Base-by-base conservation (phyloP, 805 yeast genomes). In the Sugiyamaella marilandica region DNA sequence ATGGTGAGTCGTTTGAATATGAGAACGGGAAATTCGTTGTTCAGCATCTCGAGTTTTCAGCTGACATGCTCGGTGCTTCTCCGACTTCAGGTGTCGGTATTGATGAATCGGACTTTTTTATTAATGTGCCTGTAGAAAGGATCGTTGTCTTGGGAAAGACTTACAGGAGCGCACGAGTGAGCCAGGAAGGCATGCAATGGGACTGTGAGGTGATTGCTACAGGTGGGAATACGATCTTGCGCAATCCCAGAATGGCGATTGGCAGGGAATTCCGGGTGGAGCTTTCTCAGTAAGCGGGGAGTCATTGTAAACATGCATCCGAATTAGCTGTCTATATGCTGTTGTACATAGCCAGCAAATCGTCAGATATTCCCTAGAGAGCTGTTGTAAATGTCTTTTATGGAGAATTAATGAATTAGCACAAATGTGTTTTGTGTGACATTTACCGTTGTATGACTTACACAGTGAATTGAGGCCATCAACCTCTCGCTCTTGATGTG, bases 1-100 rank as follows among this genome's bases (percentile, higher is more conserved):
- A 90, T 67, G 96, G 95, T 10, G 87, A 83, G 62, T 75, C 92
- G 0, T 86, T 77, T 59, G 76, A 73, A 33, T 80, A 81, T 63
- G 51, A 65, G 37, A 59, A 69, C 0, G 85, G 84, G 2, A 81
- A 78, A 18, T 83, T 54, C 60, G 31, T 51, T 33, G 24, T 49
- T n/a, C 55, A 55, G 31, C 10, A 48, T 10, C 41, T 54, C 26
- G 24, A 29, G 21, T 53, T 50, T 14, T 37, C 33, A 2, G 47
- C 37, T 10, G 16, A 32, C 18, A 26, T 39, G 4, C 41, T 56
- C 13, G 18, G 34, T 4, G 52, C 55, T 10, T 14, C 13, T 16
- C 51, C 53, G 3, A 19, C 24, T 7, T 11, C 31, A 11, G 45
- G 34, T 5, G 48, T 41, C 21, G 47, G 47, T 5, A 41, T 46